These are phyloP conservation scores for Torulaspora delbrueckii DNA, from an alignment of 805 yeast species.

Conservation along the genomic window DNA sequence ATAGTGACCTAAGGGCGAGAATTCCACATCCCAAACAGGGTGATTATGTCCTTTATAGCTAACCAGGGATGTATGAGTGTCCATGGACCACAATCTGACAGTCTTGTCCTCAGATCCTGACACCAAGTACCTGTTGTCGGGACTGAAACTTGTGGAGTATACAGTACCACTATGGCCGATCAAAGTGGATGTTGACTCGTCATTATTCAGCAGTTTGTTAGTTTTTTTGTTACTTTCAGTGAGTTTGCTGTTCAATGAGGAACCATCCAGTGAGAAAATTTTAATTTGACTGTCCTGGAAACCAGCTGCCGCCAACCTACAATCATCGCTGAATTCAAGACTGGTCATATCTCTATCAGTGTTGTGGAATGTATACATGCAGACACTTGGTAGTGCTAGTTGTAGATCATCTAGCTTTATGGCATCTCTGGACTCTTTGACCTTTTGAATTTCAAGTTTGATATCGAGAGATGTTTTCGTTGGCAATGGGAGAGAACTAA, in stretches of 20 bases:
- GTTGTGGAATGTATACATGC: constrained; percentile 97
- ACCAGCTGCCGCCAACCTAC: constrained; percentile 86
- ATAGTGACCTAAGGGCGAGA: constrained; percentile 93
- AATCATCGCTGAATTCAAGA: constrained; percentile 80
- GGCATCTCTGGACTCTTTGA: constrained; percentile 76
- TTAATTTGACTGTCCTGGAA: constrained; percentile 88
- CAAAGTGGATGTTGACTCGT: constrained; percentile 35
- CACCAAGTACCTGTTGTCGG: constrained; percentile 76
- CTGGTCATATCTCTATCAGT: constrained; percentile 86
- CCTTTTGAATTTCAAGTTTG: constrained; percentile 68
- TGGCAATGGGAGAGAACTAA: constrained; percentile 81
- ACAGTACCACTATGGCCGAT: constrained; percentile 95
- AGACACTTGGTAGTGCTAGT: constrained; percentile 85
- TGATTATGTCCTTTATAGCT: constrained; percentile 95
- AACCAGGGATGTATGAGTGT: constrained; percentile 82
- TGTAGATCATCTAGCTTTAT: constrained; percentile 65
- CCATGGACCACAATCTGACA: constrained; percentile 89
- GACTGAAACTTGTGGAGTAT: constrained; percentile 83
- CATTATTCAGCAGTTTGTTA: constrained; percentile 38
- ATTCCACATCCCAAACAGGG: constrained; percentile 96
- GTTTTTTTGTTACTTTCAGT: constrained; percentile 7
- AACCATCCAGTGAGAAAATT: constrained; percentile 90
- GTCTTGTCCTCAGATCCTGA: constrained; percentile 90
- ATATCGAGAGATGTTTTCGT: constrained; percentile 74
- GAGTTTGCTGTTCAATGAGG: constrained; percentile 62